Evolutionary conservation across 2,329 filamentous ascomycete species (phyloP), one percentile per base, ranked within the genome.

Genomic region (Stylonectria norvegica): DNA sequence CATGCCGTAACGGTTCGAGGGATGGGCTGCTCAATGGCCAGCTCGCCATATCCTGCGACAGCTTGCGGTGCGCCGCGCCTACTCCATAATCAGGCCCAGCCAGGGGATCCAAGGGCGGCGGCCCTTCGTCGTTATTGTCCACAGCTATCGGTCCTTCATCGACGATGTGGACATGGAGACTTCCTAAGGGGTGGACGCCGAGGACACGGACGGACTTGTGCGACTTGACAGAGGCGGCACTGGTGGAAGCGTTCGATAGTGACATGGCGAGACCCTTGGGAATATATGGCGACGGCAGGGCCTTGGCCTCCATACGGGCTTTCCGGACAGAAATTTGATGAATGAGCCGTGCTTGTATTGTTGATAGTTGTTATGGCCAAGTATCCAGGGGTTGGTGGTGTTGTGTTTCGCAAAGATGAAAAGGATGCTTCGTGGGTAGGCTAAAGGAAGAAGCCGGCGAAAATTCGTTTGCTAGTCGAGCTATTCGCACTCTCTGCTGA

Each of bases 131-230:
- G 17, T 46, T 49, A n/a, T 29, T 33, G 4, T 38, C 12, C 20
- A 49, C 52, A 14, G 45, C 48, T 14, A 30, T 30, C 6, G 27
- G 27, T 14, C 6, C 9, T 14, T 30, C 9, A 10, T 30, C 27
- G n/a, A 45, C 52, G 20, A 61, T 48, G 43, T 68, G 60, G 23
- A 75, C 56, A 14, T 62, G 64, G 16, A 76, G 62, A 10, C 58
- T 64, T 5, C 72, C 72, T 20, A 70, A 50, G 10, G 71, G 69
- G 40, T 65, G 53, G 1, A 58, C 56, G n/a, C 69, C 68, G 16
- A 66, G 61, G 19, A 62, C 64, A 5, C 57, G 56, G 4, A 70
- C 56, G 8, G 67, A 70, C 36, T 58, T 55, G 47, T 62, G 57
- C 5, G 67, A 70, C 33, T 53, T 61, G 34, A 58, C 59, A 4